These are phyloP conservation scores for Limnomonas spitsbergensis DNA, from an alignment of 139 green algal species.

Conservation along the genomic window DNA sequence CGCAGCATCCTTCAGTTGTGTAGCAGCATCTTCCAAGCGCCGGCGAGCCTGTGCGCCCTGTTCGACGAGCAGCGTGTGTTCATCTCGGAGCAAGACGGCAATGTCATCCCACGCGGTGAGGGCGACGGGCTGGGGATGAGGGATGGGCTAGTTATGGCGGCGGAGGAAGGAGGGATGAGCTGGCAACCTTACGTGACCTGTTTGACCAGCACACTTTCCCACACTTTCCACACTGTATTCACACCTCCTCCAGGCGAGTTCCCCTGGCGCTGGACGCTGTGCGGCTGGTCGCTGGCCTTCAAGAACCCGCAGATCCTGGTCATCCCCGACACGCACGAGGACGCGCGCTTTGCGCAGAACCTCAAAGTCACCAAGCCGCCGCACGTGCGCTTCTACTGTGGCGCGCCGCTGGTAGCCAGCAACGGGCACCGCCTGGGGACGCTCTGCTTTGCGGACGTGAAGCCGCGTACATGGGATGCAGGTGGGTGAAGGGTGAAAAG, in stretches of 20 bases:
- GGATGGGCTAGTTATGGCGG: no score
- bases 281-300: slow-evolving; percentile 61
- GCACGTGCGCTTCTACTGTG: slow-evolving; percentile 48
- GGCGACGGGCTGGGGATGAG: background rate
- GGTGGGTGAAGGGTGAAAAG: slow-evolving; percentile 33
- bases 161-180: no score
- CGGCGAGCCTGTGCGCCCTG: slow-evolving; percentile 39
- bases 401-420: slow-evolving; percentile 48
- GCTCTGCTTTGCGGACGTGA: slow-evolving; percentile 46
- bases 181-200: no score
- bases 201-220: no score
- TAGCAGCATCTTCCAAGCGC: slow-evolving; percentile 21
- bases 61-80: slow-evolving; percentile 45
- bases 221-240: no score
- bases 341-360: slow-evolving; percentile 22
- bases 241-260: slow-evolving; percentile 45
- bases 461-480: slow-evolving; percentile 29
- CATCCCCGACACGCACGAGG: slow-evolving; percentile 47
- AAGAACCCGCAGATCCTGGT: slow-evolving; percentile 47
- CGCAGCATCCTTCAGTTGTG: slow-evolving; percentile 39
- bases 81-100: slow-evolving; percentile 24
- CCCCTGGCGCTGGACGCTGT: slow-evolving; percentile 60
- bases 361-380: slow-evolving; percentile 35
- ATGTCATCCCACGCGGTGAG: background rate
- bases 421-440: slow-evolving; percentile 60